These are phyloP conservation scores for Schwanniomyces sp. DNA, from an alignment of 805 yeast genomes.

Conservation along the genomic window DNA sequence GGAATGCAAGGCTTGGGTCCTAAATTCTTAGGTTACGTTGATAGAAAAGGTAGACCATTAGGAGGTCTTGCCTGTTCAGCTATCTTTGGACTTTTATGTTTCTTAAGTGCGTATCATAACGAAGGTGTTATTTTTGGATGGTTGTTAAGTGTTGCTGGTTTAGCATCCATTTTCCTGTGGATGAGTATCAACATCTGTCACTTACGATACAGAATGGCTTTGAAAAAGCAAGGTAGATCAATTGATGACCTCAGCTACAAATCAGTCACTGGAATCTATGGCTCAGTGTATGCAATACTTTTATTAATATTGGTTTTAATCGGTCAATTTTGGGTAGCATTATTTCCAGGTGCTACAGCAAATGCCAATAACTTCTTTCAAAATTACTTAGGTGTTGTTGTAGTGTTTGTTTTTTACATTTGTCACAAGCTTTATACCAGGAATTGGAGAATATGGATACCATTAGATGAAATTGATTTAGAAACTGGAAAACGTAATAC, in stretches of 20 bases:
- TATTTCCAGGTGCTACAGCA: conserved; percentile 47
- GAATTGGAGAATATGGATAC: conserved; percentile 21
- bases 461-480: conserved; percentile 38
- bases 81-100: conserved; percentile 48
- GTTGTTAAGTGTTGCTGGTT: conserved; percentile 42
- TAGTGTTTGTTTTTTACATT: conserved; percentile 30
- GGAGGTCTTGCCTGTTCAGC: conserved; percentile 33
- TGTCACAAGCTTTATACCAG: conserved; percentile 38
- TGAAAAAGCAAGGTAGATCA: conserved; percentile 30
- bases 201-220: conserved; percentile 40
- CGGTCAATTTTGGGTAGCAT: conserved; percentile 63
- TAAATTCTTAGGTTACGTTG: conserved; percentile 35
- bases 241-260: conserved; percentile 34
- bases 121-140: conserved; percentile 37
- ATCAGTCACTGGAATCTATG: conserved; percentile 39
- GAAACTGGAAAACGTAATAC: conserved; percentile 42
- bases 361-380: conserved; percentile 34
- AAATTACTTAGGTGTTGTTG: conserved; percentile 28
- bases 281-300: conserved; percentile 51
- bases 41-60: conserved; percentile 42
- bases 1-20: conserved; percentile 75
- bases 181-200: conserved; percentile 40
- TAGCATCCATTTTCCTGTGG: conserved; percentile 44
- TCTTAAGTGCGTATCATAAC: conserved; percentile 51
- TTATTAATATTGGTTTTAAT: conserved; percentile 51